Conservation (phyloP, 1,284 basidiomycete species). For the Ustilago crameri region DNA sequence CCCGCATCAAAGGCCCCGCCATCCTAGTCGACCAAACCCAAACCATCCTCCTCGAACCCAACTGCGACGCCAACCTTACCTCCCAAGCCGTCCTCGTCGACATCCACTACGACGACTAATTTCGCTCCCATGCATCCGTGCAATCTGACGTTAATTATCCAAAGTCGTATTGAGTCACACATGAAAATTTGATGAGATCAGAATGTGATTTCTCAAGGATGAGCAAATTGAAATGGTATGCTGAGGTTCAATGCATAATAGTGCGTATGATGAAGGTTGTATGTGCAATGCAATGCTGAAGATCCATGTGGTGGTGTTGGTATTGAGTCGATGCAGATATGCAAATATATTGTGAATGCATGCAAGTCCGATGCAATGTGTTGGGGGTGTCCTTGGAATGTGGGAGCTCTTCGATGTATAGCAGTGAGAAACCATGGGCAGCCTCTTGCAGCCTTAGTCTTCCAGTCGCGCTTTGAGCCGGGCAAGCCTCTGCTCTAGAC, state of each 20-base stretch:
- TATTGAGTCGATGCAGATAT: too few relatives aligned
- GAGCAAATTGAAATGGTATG: background rate
- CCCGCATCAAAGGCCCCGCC: slow-evolving; percentile 80
- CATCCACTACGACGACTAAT: slow-evolving; percentile 42
- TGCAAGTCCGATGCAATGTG: slow-evolving; percentile 13
- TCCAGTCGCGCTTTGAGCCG: slow-evolving; percentile 40
- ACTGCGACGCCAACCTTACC: slow-evolving; percentile 56
- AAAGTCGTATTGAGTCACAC: too few relatives aligned
- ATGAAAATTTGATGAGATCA: too few relatives aligned
- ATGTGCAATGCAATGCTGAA: slow-evolving; percentile 3
- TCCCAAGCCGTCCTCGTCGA: slow-evolving; percentile 54
- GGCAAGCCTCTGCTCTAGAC: slow-evolving; percentile 37
- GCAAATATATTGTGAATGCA: slow-evolving; percentile 2
- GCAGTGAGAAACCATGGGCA: too few relatives aligned
- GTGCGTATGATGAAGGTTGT: background rate
- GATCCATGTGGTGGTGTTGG: slow-evolving; percentile 1
- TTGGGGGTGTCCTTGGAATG: too few relatives aligned
- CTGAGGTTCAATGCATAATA: too few relatives aligned
- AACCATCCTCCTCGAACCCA: slow-evolving; percentile 78
- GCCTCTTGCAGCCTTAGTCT: slow-evolving; percentile 8
- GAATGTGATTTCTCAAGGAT: too few relatives aligned
- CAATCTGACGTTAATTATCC: too few relatives aligned
- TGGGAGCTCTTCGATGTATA: background rate
- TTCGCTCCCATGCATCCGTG: too few relatives aligned
- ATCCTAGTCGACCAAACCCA: slow-evolving; percentile 93